Base-by-base conservation (phyloP, 2,329 filamentous ascomycete genomes). In the Sarocladium oryzae region DNA sequence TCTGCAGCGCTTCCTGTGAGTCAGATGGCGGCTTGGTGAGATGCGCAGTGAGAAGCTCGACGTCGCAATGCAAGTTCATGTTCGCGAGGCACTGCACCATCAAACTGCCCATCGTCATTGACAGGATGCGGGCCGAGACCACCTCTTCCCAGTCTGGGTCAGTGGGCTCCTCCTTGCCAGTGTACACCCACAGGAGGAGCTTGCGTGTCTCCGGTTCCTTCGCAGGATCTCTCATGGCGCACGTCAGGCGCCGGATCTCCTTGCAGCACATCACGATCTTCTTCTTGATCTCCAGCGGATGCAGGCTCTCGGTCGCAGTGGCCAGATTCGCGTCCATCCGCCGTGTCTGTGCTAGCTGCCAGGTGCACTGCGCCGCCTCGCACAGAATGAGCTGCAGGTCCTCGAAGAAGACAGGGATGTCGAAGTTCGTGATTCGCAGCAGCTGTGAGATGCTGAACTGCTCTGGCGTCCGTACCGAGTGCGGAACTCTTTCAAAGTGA, bases 71-170 rank as follows among this genome's bases (percentile, higher is more conserved):
- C 0, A 72, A 54, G 32, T 70, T 64, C 13, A 72, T 55, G 2
- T 53, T 61, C 40, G 71, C 61, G 2, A 71, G 57, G 37, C 70
- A 64, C 40, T 69, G 66, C 0, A 71, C 61, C 56, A 69, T 65
- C 3, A 59, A 53, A 1, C 64, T 60, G 20, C 67, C 65, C 1
- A 67, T 64, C 3, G 66, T 54, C 10, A 65, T 54, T 2, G 54
- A 56, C 15, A 63, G 61, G 21, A 70, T 57, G 8, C 68, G 61
- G 0, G 51, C 53, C 41, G 60, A 56, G 0, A 63, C 63, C 2
- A 51, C 16, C 0, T 56, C 51, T 16, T 61, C 59, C 30, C 62
- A 66, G 0, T 56, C 52, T 1, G 51, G 33, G 0, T 60, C 58
- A 1, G 57, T 56, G 0, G 61, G 58, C 1, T 64, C 58, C 7